phyloP scores from a whole-genome alignment of 805 yeast genomes.

The Candida golubevii region DNA sequence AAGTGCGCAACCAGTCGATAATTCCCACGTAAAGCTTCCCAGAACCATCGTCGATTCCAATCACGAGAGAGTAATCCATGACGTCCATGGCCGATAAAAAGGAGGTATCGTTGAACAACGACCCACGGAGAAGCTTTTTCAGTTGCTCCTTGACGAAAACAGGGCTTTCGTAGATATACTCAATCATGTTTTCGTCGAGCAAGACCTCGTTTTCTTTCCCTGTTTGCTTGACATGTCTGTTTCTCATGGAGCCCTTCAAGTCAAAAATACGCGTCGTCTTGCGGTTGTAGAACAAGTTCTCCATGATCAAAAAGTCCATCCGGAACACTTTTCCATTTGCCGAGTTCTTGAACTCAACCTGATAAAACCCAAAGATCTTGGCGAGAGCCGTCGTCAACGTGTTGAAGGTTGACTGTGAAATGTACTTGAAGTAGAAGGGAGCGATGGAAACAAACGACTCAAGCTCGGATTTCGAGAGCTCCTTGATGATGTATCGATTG shows the following conservation, averaged over 20 bases:
- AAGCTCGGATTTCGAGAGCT: constrained; percentile 78
- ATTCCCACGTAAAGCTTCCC: constrained; percentile 85
- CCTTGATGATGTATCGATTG: constrained; percentile 84
- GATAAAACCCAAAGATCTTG: constrained; percentile 93
- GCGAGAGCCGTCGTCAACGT: constrained; percentile 93
- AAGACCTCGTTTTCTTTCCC: constrained; percentile 93
- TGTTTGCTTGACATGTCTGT: constrained; percentile 93
- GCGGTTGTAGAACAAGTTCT: constrained; percentile 81
- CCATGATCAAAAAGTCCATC: constrained; percentile 93
- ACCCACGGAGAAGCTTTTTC: constrained; percentile 78
- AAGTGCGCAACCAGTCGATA: constrained; percentile 89
- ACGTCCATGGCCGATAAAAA: constrained; percentile 96
- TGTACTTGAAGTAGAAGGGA: constrained; percentile 92
- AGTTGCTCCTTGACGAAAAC: constrained; percentile 90
- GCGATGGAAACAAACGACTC: constrained; percentile 95
- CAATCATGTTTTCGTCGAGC: constrained; percentile 96
- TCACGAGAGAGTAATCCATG: constrained; percentile 95
- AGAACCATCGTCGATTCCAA: constrained; percentile 74
- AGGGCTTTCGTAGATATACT: constrained; percentile 93
- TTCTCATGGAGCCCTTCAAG: constrained; percentile 96
- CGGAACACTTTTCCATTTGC: constrained; percentile 71
- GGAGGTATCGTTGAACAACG: constrained; percentile 91
- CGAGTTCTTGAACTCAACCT: constrained; percentile 80
- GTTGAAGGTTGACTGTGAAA: constrained; percentile 92
- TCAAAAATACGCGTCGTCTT: constrained; percentile 86